These are phyloP conservation scores for Candolleomyces aberdarensis DNA, from an alignment of 768 basidiomycete genomes.

Conservation along the genomic window DNA sequence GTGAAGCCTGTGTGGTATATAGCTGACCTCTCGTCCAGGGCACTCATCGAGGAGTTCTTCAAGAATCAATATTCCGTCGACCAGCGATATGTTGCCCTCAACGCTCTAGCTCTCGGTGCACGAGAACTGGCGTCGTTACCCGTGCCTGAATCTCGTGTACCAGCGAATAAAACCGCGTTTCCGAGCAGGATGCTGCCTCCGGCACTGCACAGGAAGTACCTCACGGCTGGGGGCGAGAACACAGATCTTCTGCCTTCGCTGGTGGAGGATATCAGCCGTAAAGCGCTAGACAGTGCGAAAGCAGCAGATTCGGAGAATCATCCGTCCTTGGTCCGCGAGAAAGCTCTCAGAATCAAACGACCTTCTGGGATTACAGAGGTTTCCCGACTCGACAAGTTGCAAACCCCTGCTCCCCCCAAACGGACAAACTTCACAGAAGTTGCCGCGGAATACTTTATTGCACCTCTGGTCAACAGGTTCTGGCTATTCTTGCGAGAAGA, in stretches of 20 bases:
- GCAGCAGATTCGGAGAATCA: constrained; percentile 44
- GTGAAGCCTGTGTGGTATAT: not conserved
- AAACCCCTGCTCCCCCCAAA: constrained; percentile 4
- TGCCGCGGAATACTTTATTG: constrained; percentile 85
- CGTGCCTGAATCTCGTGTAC: constrained; percentile 30
- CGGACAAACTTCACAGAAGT: constrained; percentile 57
- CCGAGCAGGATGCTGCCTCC: constrained; percentile 80
- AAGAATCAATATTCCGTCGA: constrained; percentile 86
- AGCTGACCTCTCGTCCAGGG: constrained; percentile 37
- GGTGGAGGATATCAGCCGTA: constrained; percentile 57
- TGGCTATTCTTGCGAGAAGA: constrained; percentile 92
- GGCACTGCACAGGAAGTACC: constrained; percentile 66
- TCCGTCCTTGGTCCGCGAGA: constrained; percentile 68
- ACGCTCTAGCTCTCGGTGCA: constrained; percentile 82
- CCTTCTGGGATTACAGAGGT: constrained; percentile 47
- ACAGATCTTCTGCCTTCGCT: constrained; percentile 50
- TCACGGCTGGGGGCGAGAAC: constrained; percentile 38
- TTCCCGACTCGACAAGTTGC: constrained; percentile 1
- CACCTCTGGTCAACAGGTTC: constrained; percentile 90
- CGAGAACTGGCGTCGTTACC: constrained; percentile 67
- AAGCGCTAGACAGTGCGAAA: constrained; percentile 61
- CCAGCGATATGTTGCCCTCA: constrained; percentile 83
- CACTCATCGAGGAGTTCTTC: constrained; percentile 91
- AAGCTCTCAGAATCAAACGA: constrained; percentile 63
- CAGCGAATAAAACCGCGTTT: constrained; percentile 47